These are phyloP conservation scores for Chalaropsis thielavioides DNA, from an alignment of 2,329 filamentous ascomycete species.

Conservation along the genomic window DNA sequence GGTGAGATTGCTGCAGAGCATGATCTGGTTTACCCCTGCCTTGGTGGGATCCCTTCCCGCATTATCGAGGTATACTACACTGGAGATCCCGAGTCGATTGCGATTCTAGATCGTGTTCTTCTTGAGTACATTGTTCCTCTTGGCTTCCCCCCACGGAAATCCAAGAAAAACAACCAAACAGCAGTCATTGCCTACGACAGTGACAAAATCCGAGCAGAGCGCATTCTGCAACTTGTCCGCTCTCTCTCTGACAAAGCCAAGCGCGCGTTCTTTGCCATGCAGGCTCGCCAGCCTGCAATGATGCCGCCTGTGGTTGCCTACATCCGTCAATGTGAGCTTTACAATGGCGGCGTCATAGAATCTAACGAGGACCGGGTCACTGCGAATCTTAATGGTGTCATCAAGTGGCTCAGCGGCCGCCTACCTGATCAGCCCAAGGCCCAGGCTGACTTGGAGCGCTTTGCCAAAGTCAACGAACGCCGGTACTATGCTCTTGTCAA, in stretches of 20 bases:
- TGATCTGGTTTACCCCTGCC: slow-evolving; percentile 56
- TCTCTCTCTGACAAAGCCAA: slow-evolving; percentile 65
- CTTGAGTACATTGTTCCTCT: slow-evolving; percentile 83
- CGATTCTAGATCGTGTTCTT: slow-evolving; percentile 68
- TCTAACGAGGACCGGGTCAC: slow-evolving; percentile 56
- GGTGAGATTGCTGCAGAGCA: slow-evolving; percentile 76
- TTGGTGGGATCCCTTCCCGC: slow-evolving; percentile 68
- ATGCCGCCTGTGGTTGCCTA: slow-evolving; percentile 62
- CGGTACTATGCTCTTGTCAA: slow-evolving; percentile 79
- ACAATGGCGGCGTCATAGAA: slow-evolving; percentile 73
- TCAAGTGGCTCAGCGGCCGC: slow-evolving; percentile 57
- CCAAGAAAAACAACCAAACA: slow-evolving; percentile 42
- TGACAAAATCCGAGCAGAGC: slow-evolving; percentile 66
- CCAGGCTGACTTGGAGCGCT: slow-evolving; percentile 68
- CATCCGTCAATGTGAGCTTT: slow-evolving; percentile 70
- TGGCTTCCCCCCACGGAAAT: slow-evolving; percentile 61
- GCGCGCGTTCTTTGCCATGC: slow-evolving; percentile 76
- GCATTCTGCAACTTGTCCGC: slow-evolving; percentile 68
- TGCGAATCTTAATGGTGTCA: slow-evolving; percentile 53
- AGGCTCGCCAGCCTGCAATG: slow-evolving; percentile 61
- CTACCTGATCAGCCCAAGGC: slow-evolving; percentile 63
- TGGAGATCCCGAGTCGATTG: slow-evolving; percentile 75
- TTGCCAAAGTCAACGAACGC: slow-evolving; percentile 80
- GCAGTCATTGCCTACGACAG: slow-evolving; percentile 35
- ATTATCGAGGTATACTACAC: slow-evolving; percentile 83